Evolutionary conservation across 768 basidiomycete genomes (phyloP), one percentile per base, ranked within the genome.

Genomic region (Boletus fagicola): DNA sequence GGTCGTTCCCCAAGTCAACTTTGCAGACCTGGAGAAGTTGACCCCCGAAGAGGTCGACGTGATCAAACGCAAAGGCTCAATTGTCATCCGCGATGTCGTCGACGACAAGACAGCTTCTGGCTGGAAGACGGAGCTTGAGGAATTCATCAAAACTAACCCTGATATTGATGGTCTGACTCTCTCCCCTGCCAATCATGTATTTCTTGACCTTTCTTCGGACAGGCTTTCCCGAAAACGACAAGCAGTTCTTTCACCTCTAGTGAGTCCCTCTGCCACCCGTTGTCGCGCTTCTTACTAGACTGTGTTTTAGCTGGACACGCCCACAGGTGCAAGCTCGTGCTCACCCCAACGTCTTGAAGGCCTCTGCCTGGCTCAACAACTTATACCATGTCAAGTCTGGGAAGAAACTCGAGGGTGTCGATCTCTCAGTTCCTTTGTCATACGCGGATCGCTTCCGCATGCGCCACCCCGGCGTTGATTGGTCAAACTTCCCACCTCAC

Each of bases 361-460:
- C 79, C 0, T 76, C 77, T 26, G 74, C 73, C 1, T 89, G 82
- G 82, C 74, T 87, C 40, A 89, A 88, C 72, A 79, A 81, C 33
- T 69, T 88, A n/a, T 88, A 87, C 67, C 80, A 79, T 53, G 62
- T 70, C 38, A 76, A 77, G 45, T 68, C 74, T 1, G 75, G 69
- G 13, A 67, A 65, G 30, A 67, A 64, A 20, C 65, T 73, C 22
- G 78, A 83, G 20, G 81, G 81, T 12, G 83, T 90, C 16, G 83
- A 88, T 61, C 75, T 88, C 33, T 74, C 77, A 8, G 77, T 80
- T 4, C 85, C 88, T 18, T 72, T 92, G 57, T 80, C 76, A 15
- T 92, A 92, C 59, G 87, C 86, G 0, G 88, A 91, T 67, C 76
- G 87, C 35, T 85, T 89, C 69, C 81, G 87, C 35, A 90, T 91